Conservation (phyloP, 2,329 filamentous ascomycete genomes). For the Camptophora hylomeconis region DNA sequence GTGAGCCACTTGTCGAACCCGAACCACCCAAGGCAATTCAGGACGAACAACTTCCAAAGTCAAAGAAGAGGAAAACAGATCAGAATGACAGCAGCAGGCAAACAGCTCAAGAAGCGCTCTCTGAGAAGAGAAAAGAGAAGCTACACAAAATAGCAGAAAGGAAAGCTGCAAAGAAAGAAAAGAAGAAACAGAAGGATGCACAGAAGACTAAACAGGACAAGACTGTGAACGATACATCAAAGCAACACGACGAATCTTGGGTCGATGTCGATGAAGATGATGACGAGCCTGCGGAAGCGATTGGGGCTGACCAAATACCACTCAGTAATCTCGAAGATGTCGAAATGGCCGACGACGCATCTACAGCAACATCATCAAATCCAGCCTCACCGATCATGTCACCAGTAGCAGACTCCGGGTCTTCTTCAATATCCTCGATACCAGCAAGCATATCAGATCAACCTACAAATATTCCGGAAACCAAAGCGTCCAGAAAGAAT, state of each 20-base stretch:
- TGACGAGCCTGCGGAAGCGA: constrained; percentile 20
- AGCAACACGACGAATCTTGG: constrained; percentile 9
- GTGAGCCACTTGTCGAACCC: constrained; percentile 16
- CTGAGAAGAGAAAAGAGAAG: constrained; percentile 14
- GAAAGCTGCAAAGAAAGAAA: constrained; percentile 22
- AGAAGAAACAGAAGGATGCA: constrained; percentile 20
- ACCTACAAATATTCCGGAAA: constrained; percentile 12
- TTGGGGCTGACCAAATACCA: too few relatives aligned
- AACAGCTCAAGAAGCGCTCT: constrained; percentile 18
- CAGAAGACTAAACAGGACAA: constrained; percentile 23
- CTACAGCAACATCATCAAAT: constrained; percentile 34
- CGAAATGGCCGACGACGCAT: constrained; percentile 12
- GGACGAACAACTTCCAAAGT: constrained; percentile 7
- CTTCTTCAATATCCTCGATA: constrained; percentile 58
- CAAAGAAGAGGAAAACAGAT: constrained; percentile 18
- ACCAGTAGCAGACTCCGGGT: constrained; percentile 29
- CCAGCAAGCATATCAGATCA: constrained; percentile 2
- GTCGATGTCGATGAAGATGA: constrained; percentile 15
- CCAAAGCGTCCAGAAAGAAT: constrained; percentile 4
- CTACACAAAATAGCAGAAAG: constrained; percentile 17
- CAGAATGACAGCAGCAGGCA: constrained; percentile 44
- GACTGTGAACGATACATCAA: constrained; percentile 9
- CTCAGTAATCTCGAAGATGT: constrained; percentile 27
- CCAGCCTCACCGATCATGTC: constrained; percentile 22
- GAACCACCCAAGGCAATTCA: constrained; percentile 7